phyloP scores from a whole-genome alignment of 1,284 basidiomycete genomes.

The Cryptococcus amylolentus region DNA sequence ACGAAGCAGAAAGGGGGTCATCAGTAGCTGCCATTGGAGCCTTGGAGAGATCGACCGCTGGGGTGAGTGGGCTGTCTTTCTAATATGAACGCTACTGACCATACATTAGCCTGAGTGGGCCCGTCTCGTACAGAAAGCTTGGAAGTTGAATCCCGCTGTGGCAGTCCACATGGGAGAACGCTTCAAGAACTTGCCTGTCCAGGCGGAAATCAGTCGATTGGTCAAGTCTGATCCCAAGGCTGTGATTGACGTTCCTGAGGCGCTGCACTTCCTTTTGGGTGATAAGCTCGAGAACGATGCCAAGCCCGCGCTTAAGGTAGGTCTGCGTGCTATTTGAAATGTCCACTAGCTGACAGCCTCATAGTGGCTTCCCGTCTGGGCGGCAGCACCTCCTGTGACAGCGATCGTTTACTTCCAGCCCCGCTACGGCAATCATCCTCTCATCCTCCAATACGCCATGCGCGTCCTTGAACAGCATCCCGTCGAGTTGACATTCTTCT shows the following conservation, averaged over 20 bases:
- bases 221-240: slow-evolving; percentile 70
- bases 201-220: slow-evolving; percentile 68
- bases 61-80: slow-evolving; percentile 52
- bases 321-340: slow-evolving; percentile 6
- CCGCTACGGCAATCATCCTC: slow-evolving; percentile 74
- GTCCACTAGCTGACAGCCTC: slow-evolving; percentile 5
- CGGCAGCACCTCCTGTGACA: slow-evolving; percentile 79
- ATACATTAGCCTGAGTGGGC: slow-evolving; percentile 64
- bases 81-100: neutral
- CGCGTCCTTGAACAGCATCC: slow-evolving; percentile 92
- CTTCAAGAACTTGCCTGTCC: slow-evolving; percentile 65
- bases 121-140: slow-evolving; percentile 65
- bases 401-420: slow-evolving; percentile 84
- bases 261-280: slow-evolving; percentile 73
- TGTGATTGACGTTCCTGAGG: slow-evolving; percentile 73
- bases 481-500: slow-evolving; percentile 95
- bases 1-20: slow-evolving; percentile 61
- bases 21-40: slow-evolving; percentile 15
- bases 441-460: slow-evolving; percentile 94
- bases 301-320: slow-evolving; percentile 69
- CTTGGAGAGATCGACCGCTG: slow-evolving; percentile 56
- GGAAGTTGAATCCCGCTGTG: slow-evolving; percentile 79
- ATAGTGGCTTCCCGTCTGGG: slow-evolving; percentile 84
- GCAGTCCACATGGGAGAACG: slow-evolving; percentile 80
- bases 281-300: slow-evolving; percentile 61